Evolutionary conservation across 2,329 filamentous ascomycete genomes (phyloP).

Genomic region (Fusarium dlaminii): DNA sequence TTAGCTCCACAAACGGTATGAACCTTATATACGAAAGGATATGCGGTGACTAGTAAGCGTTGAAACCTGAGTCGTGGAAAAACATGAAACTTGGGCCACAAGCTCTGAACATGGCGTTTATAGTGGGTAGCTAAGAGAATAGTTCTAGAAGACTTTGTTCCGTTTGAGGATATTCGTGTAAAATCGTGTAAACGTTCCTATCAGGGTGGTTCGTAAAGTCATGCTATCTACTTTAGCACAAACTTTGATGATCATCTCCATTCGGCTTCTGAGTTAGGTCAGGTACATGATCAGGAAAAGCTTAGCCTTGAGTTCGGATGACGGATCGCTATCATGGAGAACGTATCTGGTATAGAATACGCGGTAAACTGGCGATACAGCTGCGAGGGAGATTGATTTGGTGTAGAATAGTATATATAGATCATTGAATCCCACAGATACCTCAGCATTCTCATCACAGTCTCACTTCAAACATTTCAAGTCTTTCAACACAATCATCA

Average conservation of each 20-base stretch:
- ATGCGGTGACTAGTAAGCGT: not conserved
- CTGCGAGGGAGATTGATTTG: not conserved
- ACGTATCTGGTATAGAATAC: not conserved
- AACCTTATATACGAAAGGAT: not conserved
- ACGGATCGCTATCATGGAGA: not conserved
- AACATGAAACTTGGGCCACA: not conserved
- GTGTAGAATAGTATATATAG: not conserved
- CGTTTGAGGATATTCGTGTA: not conserved
- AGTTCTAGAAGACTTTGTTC: not conserved
- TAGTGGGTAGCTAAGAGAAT: not conserved
- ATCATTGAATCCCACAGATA: not conserved
- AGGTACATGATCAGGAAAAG: not conserved
- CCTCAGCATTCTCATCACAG: not conserved
- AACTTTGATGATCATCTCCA: not conserved
- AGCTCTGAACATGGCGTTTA: not conserved
- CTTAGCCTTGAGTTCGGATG: not conserved
- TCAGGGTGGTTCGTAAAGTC: not conserved
- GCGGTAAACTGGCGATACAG: not conserved
- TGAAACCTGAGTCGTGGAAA: not conserved
- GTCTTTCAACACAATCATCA: not conserved
- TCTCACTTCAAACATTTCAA: not conserved
- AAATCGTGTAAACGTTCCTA: not conserved
- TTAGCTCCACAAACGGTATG: not conserved
- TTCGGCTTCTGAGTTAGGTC: not conserved
- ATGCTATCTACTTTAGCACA: not conserved